Base-by-base conservation (phyloP, 257 asterid genomes). In the Gentiana dahurica region DNA sequence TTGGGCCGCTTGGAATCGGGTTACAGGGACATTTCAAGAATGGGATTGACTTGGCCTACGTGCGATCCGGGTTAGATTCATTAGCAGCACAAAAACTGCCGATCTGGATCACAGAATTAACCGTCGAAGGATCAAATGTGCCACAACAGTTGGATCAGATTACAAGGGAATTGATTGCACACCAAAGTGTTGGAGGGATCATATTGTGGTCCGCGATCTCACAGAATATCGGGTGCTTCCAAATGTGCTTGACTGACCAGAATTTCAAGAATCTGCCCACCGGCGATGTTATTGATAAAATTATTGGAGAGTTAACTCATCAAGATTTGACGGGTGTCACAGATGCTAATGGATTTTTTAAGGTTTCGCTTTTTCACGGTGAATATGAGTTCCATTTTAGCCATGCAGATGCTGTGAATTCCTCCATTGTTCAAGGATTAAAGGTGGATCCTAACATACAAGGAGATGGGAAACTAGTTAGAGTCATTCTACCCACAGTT, bases 91-190 rank as follows among this genome's bases (percentile, higher is more conserved):
- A 55, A 33, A 71, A 57, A 4, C 36, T 71, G 57, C 77, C 80
- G 24, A 61, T 75, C 36, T 75, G 80, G 80, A 2, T 71, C 5
- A 71, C 74, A 0, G 80, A 71, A 47, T 13, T 75, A 15, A 65
- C 53, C 43, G 41, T 38, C 9, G 32, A 41, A 32, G 4, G 37
- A 0, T 32, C 49, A 11, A 58, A 61, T 36, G 50, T 37, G 50
- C 36, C 33, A 2, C 4, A 8, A 15, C 5, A 36, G 54, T 58
- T 75, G 72, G 68, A 62, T 4, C 55, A 71, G n/a, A 48, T 62
- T 7, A 3, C 58, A 15, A 62, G 73, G 61, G 77, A 68, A 51
- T 13, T 55, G n/a, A 69, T 68, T 43, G 57, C 75, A 2, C 72
- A 71, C 51, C 69, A 63, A 9, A 72, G 58, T 0, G 65, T 71